These are phyloP conservation scores for Gomphus bonarii DNA, from an alignment of 1,284 basidiomycete genomes.

Conservation along the genomic window DNA sequence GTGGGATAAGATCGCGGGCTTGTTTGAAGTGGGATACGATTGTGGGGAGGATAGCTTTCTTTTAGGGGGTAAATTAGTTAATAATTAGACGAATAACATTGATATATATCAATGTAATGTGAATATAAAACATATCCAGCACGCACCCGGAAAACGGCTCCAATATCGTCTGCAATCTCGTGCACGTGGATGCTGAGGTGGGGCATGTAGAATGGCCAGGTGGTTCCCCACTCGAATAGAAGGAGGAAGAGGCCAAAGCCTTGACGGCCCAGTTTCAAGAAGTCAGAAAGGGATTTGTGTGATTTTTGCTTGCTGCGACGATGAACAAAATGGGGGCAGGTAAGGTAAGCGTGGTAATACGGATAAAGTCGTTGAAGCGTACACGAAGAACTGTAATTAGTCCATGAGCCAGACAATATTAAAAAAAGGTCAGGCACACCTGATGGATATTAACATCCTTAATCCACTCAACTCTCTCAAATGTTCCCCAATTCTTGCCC, in stretches of 20 bases:
- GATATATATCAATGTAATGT: too few species aligned
- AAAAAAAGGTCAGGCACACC: not conserved
- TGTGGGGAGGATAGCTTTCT: conserved; percentile 5
- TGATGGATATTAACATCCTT: conserved; percentile 18
- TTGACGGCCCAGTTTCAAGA: conserved; percentile 8
- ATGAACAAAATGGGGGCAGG: not conserved
- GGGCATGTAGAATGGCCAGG: conserved; percentile 20
- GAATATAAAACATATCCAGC: not conserved
- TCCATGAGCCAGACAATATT: not conserved
- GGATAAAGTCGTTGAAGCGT: not conserved
- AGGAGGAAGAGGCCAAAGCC: conserved; percentile 20
- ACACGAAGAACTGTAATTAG: not conserved
- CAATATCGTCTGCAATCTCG: not conserved
- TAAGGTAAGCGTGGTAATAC: not conserved
- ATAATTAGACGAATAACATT: not conserved
- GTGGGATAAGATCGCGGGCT: not conserved
- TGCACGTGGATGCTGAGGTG: not conserved
- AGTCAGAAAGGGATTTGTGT: not conserved
- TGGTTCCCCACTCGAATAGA: conserved; percentile 24
- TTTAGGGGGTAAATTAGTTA: not conserved
- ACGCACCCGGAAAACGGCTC: not conserved
- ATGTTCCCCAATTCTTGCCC: conserved; percentile 22
- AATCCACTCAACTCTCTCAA: conserved; percentile 20
- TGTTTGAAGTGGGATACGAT: conserved; percentile 2
- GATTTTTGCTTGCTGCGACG: too few species aligned